phyloP scores from a whole-genome alignment of 2,329 filamentous ascomycete genomes.

The Neopestalotiopsis clavispora region DNA sequence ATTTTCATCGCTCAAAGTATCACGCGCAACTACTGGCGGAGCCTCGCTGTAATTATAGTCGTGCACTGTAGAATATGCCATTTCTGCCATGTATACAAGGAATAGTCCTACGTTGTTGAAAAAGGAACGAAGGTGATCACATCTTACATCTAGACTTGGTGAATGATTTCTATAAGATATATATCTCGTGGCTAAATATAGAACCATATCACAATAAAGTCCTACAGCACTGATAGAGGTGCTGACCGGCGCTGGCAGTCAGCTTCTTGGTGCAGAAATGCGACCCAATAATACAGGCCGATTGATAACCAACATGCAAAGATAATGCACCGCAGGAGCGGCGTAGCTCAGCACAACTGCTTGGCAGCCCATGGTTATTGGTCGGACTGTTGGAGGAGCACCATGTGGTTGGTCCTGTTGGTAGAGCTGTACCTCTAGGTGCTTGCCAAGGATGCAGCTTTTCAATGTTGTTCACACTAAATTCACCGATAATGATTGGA shows the following conservation, averaged over 20 bases:
- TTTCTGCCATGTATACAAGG: background rate
- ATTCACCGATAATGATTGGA: background rate
- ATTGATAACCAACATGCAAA: background rate
- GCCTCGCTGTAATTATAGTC: constrained; percentile 1
- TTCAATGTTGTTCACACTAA: background rate
- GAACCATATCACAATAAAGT: background rate
- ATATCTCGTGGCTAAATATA: background rate
- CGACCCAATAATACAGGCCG: background rate
- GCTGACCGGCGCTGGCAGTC: background rate
- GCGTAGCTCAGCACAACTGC: background rate
- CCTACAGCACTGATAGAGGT: background rate
- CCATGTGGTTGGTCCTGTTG: background rate
- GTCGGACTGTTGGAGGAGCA: background rate
- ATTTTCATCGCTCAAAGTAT: background rate
- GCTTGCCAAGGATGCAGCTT: background rate
- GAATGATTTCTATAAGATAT: background rate
- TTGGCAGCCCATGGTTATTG: background rate
- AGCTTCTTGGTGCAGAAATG: background rate
- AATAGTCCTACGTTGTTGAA: background rate
- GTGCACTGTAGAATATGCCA: constrained; percentile 15
- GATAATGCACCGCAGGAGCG: background rate
- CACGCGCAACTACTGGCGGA: background rate
- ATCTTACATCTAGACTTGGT: background rate
- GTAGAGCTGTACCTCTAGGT: background rate
- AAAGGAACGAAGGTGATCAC: no score